Evolutionary conservation across 2,329 filamentous ascomycete species (phyloP).

Genomic region (Myrmaecium sp.): DNA sequence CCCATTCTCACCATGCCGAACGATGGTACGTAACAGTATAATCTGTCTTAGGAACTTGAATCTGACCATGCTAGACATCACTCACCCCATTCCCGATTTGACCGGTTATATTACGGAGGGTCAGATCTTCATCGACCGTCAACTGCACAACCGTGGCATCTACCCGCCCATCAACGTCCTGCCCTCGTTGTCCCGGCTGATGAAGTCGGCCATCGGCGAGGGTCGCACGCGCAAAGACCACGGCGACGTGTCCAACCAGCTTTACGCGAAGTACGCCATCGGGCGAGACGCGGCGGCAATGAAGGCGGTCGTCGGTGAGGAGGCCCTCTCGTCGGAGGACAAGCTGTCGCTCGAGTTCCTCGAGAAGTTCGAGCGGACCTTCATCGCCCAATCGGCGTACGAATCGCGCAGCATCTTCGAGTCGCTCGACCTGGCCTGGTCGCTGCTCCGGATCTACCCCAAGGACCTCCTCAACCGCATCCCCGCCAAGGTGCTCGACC

Average conservation of each 20-base stretch:
- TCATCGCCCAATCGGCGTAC: conserved; percentile 84
- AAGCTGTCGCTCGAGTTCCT: conserved; percentile 96
- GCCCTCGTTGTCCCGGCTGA: conserved; percentile 92
- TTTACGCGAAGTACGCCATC: conserved; percentile 99
- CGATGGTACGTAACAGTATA: conserved; percentile 43
- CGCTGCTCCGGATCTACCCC: conserved; percentile 87
- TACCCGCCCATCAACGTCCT: conserved; percentile 98
- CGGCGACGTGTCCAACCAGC: conserved; percentile 95
- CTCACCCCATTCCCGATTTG: conserved; percentile 94
- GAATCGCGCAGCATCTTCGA: conserved; percentile 85
- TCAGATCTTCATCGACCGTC: conserved; percentile 93
- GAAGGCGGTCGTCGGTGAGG: conserved; percentile 98
- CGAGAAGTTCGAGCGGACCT: conserved; percentile 93
- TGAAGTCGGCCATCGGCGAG: conserved; percentile 99
- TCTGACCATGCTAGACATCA: conserved; percentile 52
- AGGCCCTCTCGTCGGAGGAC: conserved; percentile 87
- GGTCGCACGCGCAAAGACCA: conserved; percentile 94
- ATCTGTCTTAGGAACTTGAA: neutral
- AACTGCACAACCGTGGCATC: conserved; percentile 87
- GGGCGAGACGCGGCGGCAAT: conserved; percentile 95
- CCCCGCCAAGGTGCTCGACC: conserved; percentile 35
- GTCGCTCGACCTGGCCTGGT: conserved; percentile 91
- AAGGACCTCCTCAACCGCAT: conserved; percentile 91
- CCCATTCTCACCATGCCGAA: conserved; percentile 99
- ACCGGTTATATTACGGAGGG: conserved; percentile 99